Evolutionary conservation across 805 yeast species (phyloP).

Genomic region (Candida saitoana): DNA sequence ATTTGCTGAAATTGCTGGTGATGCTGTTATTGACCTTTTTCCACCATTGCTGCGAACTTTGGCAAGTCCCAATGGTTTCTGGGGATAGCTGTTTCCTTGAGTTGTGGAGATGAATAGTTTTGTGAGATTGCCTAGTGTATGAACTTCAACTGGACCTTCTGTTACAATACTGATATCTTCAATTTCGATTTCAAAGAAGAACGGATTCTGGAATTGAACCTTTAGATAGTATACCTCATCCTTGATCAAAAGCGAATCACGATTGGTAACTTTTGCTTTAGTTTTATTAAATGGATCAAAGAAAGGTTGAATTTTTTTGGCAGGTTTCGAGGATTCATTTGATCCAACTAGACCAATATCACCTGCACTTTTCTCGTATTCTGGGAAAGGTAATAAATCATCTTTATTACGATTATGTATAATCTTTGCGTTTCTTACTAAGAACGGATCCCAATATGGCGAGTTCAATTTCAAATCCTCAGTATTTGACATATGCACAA

Average conservation of each 20-base stretch:
- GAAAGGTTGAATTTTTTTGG: slow-evolving; percentile 13
- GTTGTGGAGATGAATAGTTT: slow-evolving; percentile 5
- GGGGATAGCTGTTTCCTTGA: background rate
- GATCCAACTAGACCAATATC: slow-evolving; percentile 10
- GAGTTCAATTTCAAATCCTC: slow-evolving; percentile 22
- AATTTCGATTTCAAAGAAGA: slow-evolving; percentile 65
- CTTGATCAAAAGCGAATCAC: slow-evolving; percentile 38
- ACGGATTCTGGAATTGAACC: slow-evolving; percentile 72
- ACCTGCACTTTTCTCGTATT: slow-evolving; percentile 13
- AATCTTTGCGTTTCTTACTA: slow-evolving; percentile 51
- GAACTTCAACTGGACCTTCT: slow-evolving; percentile 23
- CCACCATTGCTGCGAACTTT: slow-evolving; percentile 4
- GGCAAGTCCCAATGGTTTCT: background rate
- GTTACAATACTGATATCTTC: slow-evolving; percentile 42
- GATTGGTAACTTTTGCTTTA: slow-evolving; percentile 36
- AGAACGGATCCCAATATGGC: slow-evolving; percentile 70
- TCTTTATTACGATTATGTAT: slow-evolving; percentile 20
- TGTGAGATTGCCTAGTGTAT: slow-evolving; percentile 19
- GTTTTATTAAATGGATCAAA: slow-evolving; percentile 50
- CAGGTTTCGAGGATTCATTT: slow-evolving; percentile 7
- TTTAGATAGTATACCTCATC: slow-evolving; percentile 56
- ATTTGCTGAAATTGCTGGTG: slow-evolving; percentile 1
- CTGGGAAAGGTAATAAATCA: slow-evolving; percentile 41
- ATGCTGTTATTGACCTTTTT: background rate
- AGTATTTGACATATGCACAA: slow-evolving; percentile 17